Base-by-base conservation (phyloP, 495 filamentous ascomycete species). In the Aspergillus nidulans region DNA sequence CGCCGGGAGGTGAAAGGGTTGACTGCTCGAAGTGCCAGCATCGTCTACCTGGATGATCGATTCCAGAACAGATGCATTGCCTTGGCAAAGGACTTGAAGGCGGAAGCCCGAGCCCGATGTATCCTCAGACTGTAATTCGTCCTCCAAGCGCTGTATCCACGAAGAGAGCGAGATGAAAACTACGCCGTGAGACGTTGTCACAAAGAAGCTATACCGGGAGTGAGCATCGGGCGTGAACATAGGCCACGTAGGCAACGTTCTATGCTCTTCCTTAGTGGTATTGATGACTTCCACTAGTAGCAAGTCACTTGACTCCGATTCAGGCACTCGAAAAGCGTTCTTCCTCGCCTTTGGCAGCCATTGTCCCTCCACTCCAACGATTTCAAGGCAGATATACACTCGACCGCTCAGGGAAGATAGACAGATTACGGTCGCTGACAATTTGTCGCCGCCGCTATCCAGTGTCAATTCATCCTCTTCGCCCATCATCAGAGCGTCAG, bases 361-460 rank as follows among this genome's bases (percentile, higher is more conserved):
- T 62, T 90, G 84, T 8, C 86, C 91, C 66, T 92, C 84, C 1
- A 95, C 81, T 0, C 87, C 88, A 28, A 91, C 85, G 2, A 91
- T 63, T 61, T 94, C 89, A 16, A 96, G 75, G 62, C 87, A 95
- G 19, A 95, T 69, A 52, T 90, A 84, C 16, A 95, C 73, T 59
- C 87, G 80, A 19, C 88, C 88, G 58, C 79, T 86, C 28, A 79
- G 85, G 4, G 87, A 89, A 4, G 89, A 74, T 1, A 95, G 68
- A 65, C 89, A 95, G 32, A 96, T 70, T 19, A 92, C 73, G 1
- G 85, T 81, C 12, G 85, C 77, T 1, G 90, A 90, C 10, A 91
- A 61, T 19, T 85, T 87, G 50, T 85, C 82, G 38, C 82, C 76
- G 30, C 83, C 81, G 32, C 71, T 69, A 3, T 80, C 76, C 4